A percentile compares a stretch with the other conserved stretches of the same genome.
These are phyloP conservation scores for Monosporascus sp. DNA, from an alignment of 2,329 filamentous ascomycete genomes.

Conservation along the genomic window DNA sequence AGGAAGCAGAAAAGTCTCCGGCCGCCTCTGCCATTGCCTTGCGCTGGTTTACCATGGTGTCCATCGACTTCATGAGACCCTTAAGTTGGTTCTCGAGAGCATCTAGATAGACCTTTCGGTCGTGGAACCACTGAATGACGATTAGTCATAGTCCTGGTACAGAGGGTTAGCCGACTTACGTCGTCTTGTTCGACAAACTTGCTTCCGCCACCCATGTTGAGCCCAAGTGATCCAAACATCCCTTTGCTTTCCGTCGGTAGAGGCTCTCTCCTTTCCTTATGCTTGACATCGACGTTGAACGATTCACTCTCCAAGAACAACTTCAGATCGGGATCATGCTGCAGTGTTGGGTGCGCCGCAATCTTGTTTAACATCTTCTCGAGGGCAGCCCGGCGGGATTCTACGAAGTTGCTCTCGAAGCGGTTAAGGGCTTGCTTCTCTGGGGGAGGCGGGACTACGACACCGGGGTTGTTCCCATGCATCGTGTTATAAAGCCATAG, in stretches of 20 bases:
- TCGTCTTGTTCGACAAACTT: conserved; percentile 99
- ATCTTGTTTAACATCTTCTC: conserved; percentile 99
- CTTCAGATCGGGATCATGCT: conserved; percentile 91
- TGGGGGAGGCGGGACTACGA: conserved; percentile 90
- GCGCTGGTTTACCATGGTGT: conserved; percentile 84
- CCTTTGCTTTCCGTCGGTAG: conserved; percentile 87
- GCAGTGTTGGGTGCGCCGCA: conserved; percentile 79
- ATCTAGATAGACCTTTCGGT: conserved; percentile 90
- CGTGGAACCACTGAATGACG: conserved; percentile 79
- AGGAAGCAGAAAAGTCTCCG: conserved; percentile 83
- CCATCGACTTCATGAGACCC: conserved; percentile 85
- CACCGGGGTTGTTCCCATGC: conserved; percentile 88
- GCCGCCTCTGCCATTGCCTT: conserved; percentile 92
- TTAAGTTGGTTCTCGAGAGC: conserved; percentile 89
- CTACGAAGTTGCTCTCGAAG: conserved; percentile 95
- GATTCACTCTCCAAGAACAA: conserved; percentile 94
- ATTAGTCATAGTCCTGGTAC: conserved; percentile 9
- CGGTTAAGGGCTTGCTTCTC: conserved; percentile 97
- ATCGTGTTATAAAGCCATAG: conserved; percentile 95
- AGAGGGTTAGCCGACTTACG: conserved; percentile 44
- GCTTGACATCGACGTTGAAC: conserved; percentile 95
- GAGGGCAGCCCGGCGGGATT: conserved; percentile 81
- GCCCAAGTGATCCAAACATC: conserved; percentile 78
- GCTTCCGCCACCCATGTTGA: conserved; percentile 67
- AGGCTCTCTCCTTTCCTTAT: conserved; percentile 89